Evolutionary conservation across 257 asterid genomes (phyloP).

Genomic region (Cinchona pubescens): DNA sequence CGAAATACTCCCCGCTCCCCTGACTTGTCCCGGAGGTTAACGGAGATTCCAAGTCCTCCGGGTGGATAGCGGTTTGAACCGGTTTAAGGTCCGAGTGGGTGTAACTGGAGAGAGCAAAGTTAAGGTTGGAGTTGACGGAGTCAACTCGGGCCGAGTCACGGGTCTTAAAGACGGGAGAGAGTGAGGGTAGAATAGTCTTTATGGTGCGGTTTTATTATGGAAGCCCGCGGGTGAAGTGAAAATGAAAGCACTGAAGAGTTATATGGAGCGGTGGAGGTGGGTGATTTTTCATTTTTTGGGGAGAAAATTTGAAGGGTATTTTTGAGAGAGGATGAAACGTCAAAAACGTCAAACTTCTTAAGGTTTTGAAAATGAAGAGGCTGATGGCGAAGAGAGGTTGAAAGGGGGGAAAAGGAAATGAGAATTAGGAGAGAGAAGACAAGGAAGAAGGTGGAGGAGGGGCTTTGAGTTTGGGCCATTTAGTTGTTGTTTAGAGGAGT

Average conservation of each 20-base stretch:
- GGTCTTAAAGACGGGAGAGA: constrained; percentile 44
- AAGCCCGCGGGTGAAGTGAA: constrained; percentile 57
- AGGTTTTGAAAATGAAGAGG: too few species aligned
- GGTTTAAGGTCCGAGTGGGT: constrained; percentile 31
- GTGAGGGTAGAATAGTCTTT: constrained; percentile 52
- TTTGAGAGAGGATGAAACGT: constrained; percentile 20
- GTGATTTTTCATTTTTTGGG: background rate
- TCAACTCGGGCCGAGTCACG: constrained; percentile 53
- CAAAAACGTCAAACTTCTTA: constrained; percentile 13
- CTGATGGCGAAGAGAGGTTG: constrained; percentile 1
- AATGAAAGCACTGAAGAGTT: constrained; percentile 30
- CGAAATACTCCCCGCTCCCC: constrained; percentile 81
- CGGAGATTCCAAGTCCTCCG: constrained; percentile 44
- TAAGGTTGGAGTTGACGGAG: constrained; percentile 33
- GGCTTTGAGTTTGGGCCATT: background rate
- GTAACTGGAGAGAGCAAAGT: constrained; percentile 14
- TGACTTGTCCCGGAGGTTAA: constrained; percentile 51
- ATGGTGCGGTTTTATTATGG: constrained; percentile 20
- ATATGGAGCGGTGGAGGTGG: background rate
- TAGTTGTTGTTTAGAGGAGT: background rate
- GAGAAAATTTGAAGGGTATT: constrained; percentile 21
- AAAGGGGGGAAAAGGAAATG: background rate
- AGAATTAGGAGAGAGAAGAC: background rate
- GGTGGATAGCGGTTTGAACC: constrained; percentile 20
- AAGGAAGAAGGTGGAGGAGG: background rate